Base-by-base conservation (phyloP, 768 basidiomycete species). In the Xerocomellus chrysenteron region DNA sequence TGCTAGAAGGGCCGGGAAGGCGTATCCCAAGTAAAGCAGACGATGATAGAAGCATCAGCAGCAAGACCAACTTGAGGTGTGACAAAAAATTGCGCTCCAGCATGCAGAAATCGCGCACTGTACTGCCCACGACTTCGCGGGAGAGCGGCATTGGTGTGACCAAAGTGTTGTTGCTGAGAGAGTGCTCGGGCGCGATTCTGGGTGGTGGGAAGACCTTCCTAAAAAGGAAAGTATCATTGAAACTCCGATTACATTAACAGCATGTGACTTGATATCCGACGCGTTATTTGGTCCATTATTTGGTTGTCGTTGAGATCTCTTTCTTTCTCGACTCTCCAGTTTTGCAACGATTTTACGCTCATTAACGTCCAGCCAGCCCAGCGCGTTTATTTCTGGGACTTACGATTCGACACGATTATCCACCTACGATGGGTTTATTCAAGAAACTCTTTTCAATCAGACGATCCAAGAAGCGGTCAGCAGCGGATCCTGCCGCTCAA, bases 61-160 rank as follows among this genome's bases (percentile, higher is more conserved):
- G 72, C 11, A 88, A 73, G 6, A 82, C 85, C 28, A 90, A 78
- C 63, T 83, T 87, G 52, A 87, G 57, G 65, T 91, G 85, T 0
- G 87, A 80, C 33, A 91, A 75, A 48, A 88, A 74, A 62, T 91
- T 90, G 50, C 89, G 79, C 69, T 90, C 89, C 14, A 91, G 78
- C 87, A 90, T 88, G 70, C 82, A 86, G 58, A 82, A 88, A 67
- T 91, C 89, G 64, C 88, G 78, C n/a, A 86, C 86, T 7, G 76
- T 75, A 60, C 88, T 86, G 43, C 83, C 84, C 26, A 69, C 69
- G 60, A 83, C 82, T 50, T 77, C 72, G 12, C 82, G 47, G 60
- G 56, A 75, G 40, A 65, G 55, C 3, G 55, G 13, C 55, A 52
- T 40, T n/a, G 14, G 4, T 36, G 5, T 16, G 6, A 36, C 14